These are phyloP conservation scores for Vaccinium vitisidaea DNA, from an alignment of 148 eudicot species.

Conservation along the genomic window DNA sequence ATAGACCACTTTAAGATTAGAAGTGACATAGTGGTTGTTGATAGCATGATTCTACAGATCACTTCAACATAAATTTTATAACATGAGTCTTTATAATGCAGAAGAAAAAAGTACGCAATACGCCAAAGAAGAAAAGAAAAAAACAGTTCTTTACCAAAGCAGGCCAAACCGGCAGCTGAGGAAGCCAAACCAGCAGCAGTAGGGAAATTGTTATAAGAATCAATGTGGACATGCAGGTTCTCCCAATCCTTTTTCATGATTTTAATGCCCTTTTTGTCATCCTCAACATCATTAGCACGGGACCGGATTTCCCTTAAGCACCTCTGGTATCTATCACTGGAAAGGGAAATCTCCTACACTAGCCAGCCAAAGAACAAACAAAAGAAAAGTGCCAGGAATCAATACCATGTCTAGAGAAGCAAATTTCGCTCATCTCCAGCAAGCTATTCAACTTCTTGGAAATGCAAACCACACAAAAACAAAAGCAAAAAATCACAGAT, in stretches of 20 bases:
- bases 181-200: constrained; percentile 99
- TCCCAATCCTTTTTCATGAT: constrained; percentile 81
- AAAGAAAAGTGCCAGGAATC: constrained; percentile 11
- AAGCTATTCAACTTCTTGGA: not conserved
- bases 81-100: not conserved
- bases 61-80: not conserved
- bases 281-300: constrained; percentile 73
- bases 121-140: not conserved
- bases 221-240: constrained; percentile 70
- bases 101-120: not conserved
- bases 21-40: not conserved
- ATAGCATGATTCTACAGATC: not conserved
- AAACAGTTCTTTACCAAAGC: constrained; percentile 62
- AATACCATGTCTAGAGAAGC: constrained; percentile 2
- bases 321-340: constrained; percentile 78
- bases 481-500: not conserved
- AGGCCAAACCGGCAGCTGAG: constrained; percentile 96
- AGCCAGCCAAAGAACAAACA: constrained; percentile 26
- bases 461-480: not conserved
- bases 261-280: constrained; percentile 71
- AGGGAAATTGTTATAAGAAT: constrained; percentile 92
- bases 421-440: not conserved
- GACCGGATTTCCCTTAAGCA: constrained; percentile 79
- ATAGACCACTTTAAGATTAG: too few relatives aligned
- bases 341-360: constrained; percentile 82